Evolutionary conservation across 352 stramenopile genomes (phyloP), one percentile per base, ranked within the genome.

Genomic region (Peronospora destructor): DNA sequence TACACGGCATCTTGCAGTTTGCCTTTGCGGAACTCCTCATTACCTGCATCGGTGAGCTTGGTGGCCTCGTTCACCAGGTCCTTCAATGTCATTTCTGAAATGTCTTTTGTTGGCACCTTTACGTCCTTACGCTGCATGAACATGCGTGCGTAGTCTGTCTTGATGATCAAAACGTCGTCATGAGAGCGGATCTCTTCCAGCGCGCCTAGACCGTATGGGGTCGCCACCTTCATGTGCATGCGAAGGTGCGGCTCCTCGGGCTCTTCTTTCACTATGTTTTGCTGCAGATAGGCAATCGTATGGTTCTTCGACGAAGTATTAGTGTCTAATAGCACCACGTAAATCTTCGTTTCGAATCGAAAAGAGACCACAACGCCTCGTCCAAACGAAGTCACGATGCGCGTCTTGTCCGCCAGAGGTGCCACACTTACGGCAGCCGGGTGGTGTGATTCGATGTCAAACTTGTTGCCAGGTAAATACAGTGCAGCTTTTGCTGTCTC

Each of bases 41-140:
- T 93, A 44, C 83, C 83, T 14, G 73, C 33, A 47, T 86, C 74
- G 0, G 83, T 81, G 14, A 85, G 53, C 47, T 67, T 72, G n/a
- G 76, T 75, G 6, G 83, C 73, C 40, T 85, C 75, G 9, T 66
- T 70, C 7, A 87, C 66, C 12, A 90, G 45, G 10, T 93, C 83
- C 57, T 90, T 91, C 33, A 66, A 85, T 28, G 70, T 79, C 83
- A 90, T 88, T 28, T 90, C 74, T 2, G 62, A 61, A 6, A 89
- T 66, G 9, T 76, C 53, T 47, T 87, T 87, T 45, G 64, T 46
- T 6, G 76, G 77, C 14, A 87, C 44, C 50, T 71, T 74, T 3
- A 93, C 75, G 28, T 91, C 79, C 61, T 82, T 85, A 23, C 69
- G 73, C 43, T 93, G 79, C 75, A 93, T 84, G 57, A 76, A 93